Evolutionary conservation across 306 rosid species (phyloP).

Genomic region (Lathyrus sativus): DNA sequence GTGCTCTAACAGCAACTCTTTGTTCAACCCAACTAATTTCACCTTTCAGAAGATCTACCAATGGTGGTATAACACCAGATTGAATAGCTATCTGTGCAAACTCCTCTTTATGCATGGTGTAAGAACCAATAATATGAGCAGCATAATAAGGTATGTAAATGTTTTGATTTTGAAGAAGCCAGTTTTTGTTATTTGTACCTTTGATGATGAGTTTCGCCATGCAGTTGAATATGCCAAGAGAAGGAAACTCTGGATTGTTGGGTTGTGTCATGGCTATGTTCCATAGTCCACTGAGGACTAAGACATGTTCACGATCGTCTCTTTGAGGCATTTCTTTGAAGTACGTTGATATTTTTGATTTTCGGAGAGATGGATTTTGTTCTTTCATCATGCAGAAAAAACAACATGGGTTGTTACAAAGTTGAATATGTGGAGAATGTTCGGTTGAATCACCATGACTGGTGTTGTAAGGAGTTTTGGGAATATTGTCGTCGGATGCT

Average conservation of each 20-base stretch:
- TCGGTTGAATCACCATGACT: neutral
- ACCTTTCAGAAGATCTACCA: slow-evolving; percentile 66
- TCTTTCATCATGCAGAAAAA: slow-evolving; percentile 80
- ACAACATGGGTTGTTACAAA: slow-evolving; percentile 43
- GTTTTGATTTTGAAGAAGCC: slow-evolving; percentile 69
- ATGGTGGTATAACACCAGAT: slow-evolving; percentile 66
- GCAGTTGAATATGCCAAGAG: slow-evolving; percentile 76
- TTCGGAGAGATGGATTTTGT: slow-evolving; percentile 43
- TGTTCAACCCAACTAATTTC: slow-evolving; percentile 78
- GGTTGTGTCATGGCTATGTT: slow-evolving; percentile 76
- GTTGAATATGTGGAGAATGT: slow-evolving; percentile 1
- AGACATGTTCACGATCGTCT: slow-evolving; percentile 51
- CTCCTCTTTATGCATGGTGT: slow-evolving; percentile 67
- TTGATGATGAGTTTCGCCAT: slow-evolving; percentile 67
- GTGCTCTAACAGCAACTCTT: slow-evolving; percentile 70
- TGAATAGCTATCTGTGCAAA: slow-evolving; percentile 64
- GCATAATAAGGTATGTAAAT: slow-evolving; percentile 83
- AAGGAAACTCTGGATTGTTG: slow-evolving; percentile 63
- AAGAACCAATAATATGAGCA: slow-evolving; percentile 84
- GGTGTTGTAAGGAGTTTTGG: slow-evolving; percentile 29
- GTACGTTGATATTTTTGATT: slow-evolving; percentile 43
- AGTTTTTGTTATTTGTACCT: slow-evolving; percentile 43
- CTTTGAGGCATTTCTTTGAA: slow-evolving; percentile 51
- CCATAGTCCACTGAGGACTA: slow-evolving; percentile 68
- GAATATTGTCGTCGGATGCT: neutral